These are phyloP conservation scores for Eucalyptus curtisii DNA, from an alignment of 345 rosid species.

Conservation along the genomic window DNA sequence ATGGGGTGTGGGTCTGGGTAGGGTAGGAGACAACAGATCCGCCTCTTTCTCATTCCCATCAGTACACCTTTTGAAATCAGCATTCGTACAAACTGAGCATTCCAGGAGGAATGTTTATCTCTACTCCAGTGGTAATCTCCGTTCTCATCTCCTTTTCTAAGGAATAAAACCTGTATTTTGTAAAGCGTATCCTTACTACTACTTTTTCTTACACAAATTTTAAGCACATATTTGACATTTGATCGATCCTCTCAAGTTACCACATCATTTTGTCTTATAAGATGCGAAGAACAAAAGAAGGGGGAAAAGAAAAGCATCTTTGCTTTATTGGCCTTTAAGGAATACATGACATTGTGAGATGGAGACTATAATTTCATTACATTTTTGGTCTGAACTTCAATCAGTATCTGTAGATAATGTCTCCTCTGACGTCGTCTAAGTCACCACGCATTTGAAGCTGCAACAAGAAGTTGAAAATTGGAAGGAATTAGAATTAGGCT, in stretches of 20 bases:
- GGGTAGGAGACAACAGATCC: neutral
- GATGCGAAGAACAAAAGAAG: too few relatives aligned
- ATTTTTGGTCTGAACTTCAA: neutral
- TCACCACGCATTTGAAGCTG: neutral
- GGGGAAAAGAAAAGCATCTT: too few relatives aligned
- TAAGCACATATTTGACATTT: too few relatives aligned
- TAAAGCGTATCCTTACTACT: neutral
- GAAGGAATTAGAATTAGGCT: neutral
- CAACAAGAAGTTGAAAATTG: neutral
- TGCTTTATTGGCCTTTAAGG: too few relatives aligned
- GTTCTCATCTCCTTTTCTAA: neutral
- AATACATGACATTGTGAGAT: neutral
- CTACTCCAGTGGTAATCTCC: neutral
- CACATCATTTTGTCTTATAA: too few relatives aligned
- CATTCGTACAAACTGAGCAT: neutral
- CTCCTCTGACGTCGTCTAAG: neutral
- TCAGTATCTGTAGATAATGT: neutral
- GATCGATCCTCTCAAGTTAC: too few relatives aligned
- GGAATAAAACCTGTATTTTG: neutral
- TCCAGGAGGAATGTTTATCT: neutral
- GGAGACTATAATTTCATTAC: neutral
- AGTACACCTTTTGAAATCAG: neutral
- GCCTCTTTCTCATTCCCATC: neutral
- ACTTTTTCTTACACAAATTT: too few relatives aligned
- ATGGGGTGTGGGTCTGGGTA: neutral